Base-by-base conservation (phyloP, 768 basidiomycete genomes). In the Coprinopsis cinerea region DNA sequence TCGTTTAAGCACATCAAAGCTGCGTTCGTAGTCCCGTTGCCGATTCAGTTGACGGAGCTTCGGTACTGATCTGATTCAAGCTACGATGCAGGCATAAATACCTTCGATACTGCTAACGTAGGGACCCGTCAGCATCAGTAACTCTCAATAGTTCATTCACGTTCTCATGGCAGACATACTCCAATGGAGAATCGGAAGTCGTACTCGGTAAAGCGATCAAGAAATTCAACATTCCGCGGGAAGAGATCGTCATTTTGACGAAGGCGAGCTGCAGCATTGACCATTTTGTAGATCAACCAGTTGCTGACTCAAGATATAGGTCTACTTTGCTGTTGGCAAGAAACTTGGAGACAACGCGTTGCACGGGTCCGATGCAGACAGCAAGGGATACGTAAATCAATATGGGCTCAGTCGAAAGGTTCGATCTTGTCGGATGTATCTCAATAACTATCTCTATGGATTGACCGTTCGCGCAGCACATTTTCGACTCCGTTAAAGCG, bases 171-270 rank as follows among this genome's bases (percentile, higher is more conserved):
- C 30, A 83, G 81, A 68, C 75, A 0, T 88, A 87, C 59, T 82
- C 81, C 0, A 81, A 83, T 54, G 84, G 84, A 1, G 62, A 69
- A 4, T 82, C 81, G 0, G 88, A 90, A 60, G 59, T 76, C 44
- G 73, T 87, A 48, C 68, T 88, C 20, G 86, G 87, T 2, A 82
- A 83, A 56, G 84, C 80, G 1, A 81, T 91, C 67, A 85, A 83
- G 58, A 58, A 78, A 52, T 71, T 77, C 51, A 62, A 80, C 22
- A 68, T 86, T 6, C 85, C 85, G 13, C 77, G 87, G 1, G 82
- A 84, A 18, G 78, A 83, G 54, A 79, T 89, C 41, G 86, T 91
- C 15, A 76, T 91, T n/a, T 75, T 90, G 71, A 87, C 88, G 41
- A 89, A 91, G 67, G 79, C 78, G 51, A 69, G 53, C 48, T 61